phyloP scores from a whole-genome alignment of 345 rosid species.

The Gossypium rotundifolium region DNA sequence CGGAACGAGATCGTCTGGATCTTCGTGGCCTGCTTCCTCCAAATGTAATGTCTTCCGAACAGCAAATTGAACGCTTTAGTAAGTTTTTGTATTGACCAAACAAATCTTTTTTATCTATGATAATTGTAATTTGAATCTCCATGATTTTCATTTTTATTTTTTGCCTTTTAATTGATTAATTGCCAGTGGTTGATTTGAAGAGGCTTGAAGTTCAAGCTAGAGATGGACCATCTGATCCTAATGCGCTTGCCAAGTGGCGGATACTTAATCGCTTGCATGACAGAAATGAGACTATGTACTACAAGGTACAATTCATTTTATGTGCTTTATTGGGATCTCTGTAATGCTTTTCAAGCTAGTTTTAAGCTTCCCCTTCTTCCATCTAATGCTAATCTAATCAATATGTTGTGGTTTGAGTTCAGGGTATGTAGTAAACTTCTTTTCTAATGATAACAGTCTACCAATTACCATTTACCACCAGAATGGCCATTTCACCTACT shows the following conservation, averaged over 20 bases:
- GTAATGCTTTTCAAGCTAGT: background rate
- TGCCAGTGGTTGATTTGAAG: conserved; percentile 81
- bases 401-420: background rate
- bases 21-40: conserved; percentile 98
- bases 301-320: conserved; percentile 38
- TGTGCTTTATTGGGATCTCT: background rate
- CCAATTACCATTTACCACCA: background rate
- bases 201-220: conserved; percentile 86
- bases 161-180: conserved; percentile 10
- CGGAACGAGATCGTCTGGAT: conserved; percentile 92
- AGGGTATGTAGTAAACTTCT: background rate
- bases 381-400: background rate
- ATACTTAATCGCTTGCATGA: conserved; percentile 93
- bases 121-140: background rate
- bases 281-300: conserved; percentile 96
- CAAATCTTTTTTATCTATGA: background rate
- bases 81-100: conserved; percentile 17
- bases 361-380: background rate
- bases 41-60: conserved; percentile 70
- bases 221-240: conserved; percentile 91
- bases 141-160: background rate
- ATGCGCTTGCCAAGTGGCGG: conserved; percentile 93
- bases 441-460: background rate
- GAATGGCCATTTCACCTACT: background rate
- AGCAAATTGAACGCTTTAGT: conserved; percentile 93